Evolutionary conservation across 2,329 filamentous ascomycete genomes (phyloP).

Genomic region (Aspergillus versicolor): DNA sequence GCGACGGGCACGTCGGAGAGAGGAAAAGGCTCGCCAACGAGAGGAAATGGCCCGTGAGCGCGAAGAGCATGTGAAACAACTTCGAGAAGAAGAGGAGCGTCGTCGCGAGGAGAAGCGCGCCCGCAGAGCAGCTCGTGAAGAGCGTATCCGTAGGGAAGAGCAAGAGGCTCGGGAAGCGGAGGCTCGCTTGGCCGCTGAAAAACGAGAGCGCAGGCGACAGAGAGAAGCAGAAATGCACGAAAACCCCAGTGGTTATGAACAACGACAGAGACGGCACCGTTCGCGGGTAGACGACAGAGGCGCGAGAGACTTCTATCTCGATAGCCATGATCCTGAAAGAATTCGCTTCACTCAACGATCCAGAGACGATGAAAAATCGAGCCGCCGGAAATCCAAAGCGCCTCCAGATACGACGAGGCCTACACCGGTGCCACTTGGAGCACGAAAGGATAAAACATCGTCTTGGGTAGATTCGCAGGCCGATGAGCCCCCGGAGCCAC

Average conservation of each 20-base stretch:
- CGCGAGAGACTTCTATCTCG: conserved; percentile 25
- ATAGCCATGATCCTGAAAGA: conserved; percentile 28
- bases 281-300: conserved; percentile 31
- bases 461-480: conserved; percentile 51
- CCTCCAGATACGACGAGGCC: conserved; percentile 21
- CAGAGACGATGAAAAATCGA: conserved; percentile 32
- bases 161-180: conserved; percentile 56
- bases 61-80: conserved; percentile 37
- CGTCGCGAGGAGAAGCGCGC: conserved; percentile 33
- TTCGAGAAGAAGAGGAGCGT: conserved; percentile 30
- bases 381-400: conserved; percentile 37
- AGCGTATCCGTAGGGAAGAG: conserved; percentile 43
- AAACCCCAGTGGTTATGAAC: conserved; percentile 21
- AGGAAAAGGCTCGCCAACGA: conserved; percentile 47
- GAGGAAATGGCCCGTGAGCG: conserved; percentile 43
- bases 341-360: conserved; percentile 32
- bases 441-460: conserved; percentile 49
- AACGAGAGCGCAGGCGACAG: conserved; percentile 40
- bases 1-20: conserved; percentile 49
- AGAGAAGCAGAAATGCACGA: conserved; percentile 34
- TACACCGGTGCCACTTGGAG: conserved; percentile 34
- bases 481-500: conserved; percentile 49
- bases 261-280: conserved; percentile 33
- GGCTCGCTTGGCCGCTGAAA: conserved; percentile 47
- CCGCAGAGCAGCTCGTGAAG: conserved; percentile 35